Evolutionary conservation across 768 basidiomycete species (phyloP).

Genomic region (Tylopilus sp.): DNA sequence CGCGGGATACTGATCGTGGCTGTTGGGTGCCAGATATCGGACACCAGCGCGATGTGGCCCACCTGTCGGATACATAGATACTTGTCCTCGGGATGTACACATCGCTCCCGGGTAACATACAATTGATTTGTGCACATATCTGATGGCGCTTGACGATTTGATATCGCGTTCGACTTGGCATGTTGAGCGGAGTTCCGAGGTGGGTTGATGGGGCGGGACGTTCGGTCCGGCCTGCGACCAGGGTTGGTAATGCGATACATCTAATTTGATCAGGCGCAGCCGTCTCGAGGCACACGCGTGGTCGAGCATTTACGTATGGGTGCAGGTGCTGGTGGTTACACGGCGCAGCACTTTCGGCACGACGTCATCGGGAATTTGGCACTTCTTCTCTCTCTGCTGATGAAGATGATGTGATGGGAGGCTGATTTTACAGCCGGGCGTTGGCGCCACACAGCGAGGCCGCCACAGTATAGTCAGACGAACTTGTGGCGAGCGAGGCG

Average conservation of each 20-base stretch:
- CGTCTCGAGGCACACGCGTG: neutral
- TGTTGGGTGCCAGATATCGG: neutral
- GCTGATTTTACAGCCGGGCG: neutral
- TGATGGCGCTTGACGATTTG: too few relatives aligned
- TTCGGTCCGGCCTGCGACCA: conserved; percentile 2
- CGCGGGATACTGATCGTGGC: conserved; percentile 55
- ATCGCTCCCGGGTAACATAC: too few relatives aligned
- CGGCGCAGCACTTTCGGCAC: too few relatives aligned
- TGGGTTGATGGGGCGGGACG: neutral
- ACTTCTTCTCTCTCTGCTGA: too few relatives aligned
- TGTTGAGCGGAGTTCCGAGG: neutral
- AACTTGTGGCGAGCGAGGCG: neutral
- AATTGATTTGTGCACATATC: too few relatives aligned
- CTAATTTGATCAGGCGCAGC: neutral
- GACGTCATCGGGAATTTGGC: too few relatives aligned
- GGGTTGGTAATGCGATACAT: neutral
- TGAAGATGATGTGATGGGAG: neutral
- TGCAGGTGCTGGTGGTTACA: too few relatives aligned
- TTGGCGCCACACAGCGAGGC: neutral
- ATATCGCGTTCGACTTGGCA: too few relatives aligned
- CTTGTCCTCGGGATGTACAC: neutral
- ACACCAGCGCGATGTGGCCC: neutral
- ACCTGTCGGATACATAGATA: neutral
- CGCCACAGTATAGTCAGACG: neutral
- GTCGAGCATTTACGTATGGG: neutral